A percentile compares a stretch with the other conserved stretches of the same genome.
phyloP scores from a whole-genome alignment of 441 rosid species.

The Syzygium malaccense region DNA sequence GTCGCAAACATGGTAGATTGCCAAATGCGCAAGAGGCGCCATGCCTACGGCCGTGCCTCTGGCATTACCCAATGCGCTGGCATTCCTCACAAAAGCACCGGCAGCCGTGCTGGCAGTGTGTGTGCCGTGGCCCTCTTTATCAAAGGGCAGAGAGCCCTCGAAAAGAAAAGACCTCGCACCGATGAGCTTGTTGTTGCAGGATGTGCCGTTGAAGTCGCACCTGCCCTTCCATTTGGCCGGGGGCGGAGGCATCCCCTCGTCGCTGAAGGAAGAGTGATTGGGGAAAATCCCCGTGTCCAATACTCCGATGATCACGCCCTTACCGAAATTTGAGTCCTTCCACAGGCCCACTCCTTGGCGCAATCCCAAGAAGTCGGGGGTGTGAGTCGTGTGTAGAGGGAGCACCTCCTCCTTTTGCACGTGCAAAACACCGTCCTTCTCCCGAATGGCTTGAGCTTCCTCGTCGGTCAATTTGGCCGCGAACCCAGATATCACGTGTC shows the following conservation, averaged over 20 bases:
- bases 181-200: neutral
- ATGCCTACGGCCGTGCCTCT: neutral
- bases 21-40: neutral
- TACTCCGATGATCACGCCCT: neutral
- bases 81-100: neutral
- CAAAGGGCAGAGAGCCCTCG: fast-evolving
- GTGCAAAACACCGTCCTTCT: neutral
- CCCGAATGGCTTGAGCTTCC: neutral
- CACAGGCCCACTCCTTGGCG: neutral
- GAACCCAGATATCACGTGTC: neutral
- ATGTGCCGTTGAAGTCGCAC: neutral
- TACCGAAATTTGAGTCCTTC: neutral
- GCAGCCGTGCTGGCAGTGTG: neutral
- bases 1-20: neutral
- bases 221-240: neutral
- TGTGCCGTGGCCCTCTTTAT: neutral
- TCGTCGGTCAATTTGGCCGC: neutral
- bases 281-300: neutral
- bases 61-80: neutral
- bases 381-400: neutral
- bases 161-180: neutral
- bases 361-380: neutral
- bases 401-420: neutral
- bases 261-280: neutral
- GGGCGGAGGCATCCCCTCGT: neutral